Evolutionary conservation across 2,329 filamentous ascomycete species (phyloP), one percentile per base, ranked within the genome.

Genomic region (Diplocarpon rosae): DNA sequence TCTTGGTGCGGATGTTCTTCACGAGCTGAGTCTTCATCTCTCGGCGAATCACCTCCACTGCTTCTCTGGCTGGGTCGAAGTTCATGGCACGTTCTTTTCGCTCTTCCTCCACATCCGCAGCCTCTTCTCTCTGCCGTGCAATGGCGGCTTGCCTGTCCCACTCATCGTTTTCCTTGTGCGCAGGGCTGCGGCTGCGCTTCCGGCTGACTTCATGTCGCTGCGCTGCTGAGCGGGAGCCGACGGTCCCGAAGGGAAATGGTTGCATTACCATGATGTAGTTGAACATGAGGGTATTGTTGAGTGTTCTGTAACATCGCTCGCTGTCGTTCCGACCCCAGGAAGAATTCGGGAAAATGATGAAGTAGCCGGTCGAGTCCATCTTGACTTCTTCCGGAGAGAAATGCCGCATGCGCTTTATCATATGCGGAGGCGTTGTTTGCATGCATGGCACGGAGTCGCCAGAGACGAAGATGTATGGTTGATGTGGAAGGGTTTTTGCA

Each of bases 261-360:
- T 90, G 83, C 87, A 98, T 94, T 36, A 79, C 76, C 84, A 98
- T 90, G 48, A 76, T 73, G 56, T 96, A 96, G 1, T 84, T 95
- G 67, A 98, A 98, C 51, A 98, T 77, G 5, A 84, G 76, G 35
- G 83, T 82, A 61, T 84, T 82, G 61, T 95, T 81, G 53, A 85
- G 88, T 41, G 80, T 75, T 43, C 77, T 73, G 62, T 78, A 89
- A 61, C 89, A 95, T 50, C 84, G 75, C 54, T 85, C 81, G 0
- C 87, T 82, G 64, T 95, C 88, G 44, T 80, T 72, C 56, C 88
- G 81, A 2, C 90, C 90, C 8, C 73, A 70, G 43, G 76, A 75
- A 1, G 79, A 85, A 56, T 90, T 83, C 40, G 85, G 78, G 58
- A 98, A 98, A n/a, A 88, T 71, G 42, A 96, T 78, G 61, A 86